Evolutionary conservation across 139 green algal species (phyloP), one percentile per base, ranked within the genome.

Genomic region (Volvox africanus): DNA sequence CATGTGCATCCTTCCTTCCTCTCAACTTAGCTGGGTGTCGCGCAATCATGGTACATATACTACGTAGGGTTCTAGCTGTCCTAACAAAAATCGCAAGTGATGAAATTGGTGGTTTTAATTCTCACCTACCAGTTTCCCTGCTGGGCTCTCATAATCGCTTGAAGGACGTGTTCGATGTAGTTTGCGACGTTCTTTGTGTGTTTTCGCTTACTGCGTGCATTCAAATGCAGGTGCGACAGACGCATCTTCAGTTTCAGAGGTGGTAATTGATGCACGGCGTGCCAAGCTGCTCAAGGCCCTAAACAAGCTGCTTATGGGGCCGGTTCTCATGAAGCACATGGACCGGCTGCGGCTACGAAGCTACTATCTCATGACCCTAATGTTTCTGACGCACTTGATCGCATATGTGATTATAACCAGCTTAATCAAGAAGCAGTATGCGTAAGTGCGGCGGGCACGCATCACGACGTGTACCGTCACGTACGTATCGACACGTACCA

Each of bases 351-450:
- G 61, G n/a, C 1, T 82, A 71, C 69, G 61, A 75, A 87, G 68
- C 37, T 89, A 80, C 69, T 1, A 0, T 0, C 9, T 81, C n/a
- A 37, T 89, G 21, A 44, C 61, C 3, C 1, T 80, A 14, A 89
- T 92, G 81, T 18, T 92, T 18, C 1, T 82, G 5, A 28, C 50
- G 82, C 89, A 92, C 82, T 12, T 89, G 30, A n/a, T 92, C 0
- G 68, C 44, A 19, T 92, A 89, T 61, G 26, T 86, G 5, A 32
- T 87, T 50, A 78, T 90, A 50, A 85, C 32, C 12, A 19, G 55
- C 3, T 71, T 90, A 2, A 83, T 83, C 18, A 36, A 35, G 19
- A 62, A 19, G 20, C 22, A 90, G 73, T 76, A 84, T 55, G n/a
- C 6, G 84, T 89, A 73, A 73, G 65, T 73, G 21, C 65, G 21